Evolutionary conservation across 371 early-diverging fungal species (phyloP).

Genomic region (Cladochytrium tenue): DNA sequence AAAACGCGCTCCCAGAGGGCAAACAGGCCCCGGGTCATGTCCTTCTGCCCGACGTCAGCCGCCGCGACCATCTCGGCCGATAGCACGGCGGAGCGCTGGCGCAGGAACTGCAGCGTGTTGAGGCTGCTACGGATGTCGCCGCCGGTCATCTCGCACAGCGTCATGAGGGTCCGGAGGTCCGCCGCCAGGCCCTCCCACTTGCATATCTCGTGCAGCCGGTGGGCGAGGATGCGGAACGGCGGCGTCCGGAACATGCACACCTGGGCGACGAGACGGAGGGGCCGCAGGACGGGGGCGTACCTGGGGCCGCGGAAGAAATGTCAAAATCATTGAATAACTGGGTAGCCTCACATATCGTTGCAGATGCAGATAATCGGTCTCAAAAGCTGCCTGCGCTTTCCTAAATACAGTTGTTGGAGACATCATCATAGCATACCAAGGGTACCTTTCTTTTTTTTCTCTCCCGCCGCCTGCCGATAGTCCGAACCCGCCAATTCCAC

Average conservation of each 20-base stretch:
- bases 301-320: slow-evolving; percentile 13
- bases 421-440: neutral
- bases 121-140: slow-evolving; percentile 87
- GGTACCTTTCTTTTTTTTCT: neutral
- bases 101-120: slow-evolving; percentile 81
- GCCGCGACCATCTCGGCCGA: slow-evolving; percentile 60
- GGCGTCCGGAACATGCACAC: slow-evolving; percentile 69
- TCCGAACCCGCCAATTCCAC: slow-evolving; percentile 52
- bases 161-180: slow-evolving; percentile 74
- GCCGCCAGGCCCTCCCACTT: slow-evolving; percentile 70
- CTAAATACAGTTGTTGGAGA: too few species aligned
- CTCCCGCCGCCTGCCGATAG: too few species aligned
- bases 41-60: slow-evolving; percentile 74
- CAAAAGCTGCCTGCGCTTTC: slow-evolving; percentile 31
- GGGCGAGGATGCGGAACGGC: slow-evolving; percentile 67
- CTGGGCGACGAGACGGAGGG: slow-evolving; percentile 77
- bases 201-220: slow-evolving; percentile 80
- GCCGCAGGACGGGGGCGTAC: slow-evolving; percentile 86
- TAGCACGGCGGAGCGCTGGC: slow-evolving; percentile 31
- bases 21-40: slow-evolving; percentile 75
- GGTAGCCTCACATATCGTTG: slow-evolving; percentile 80
- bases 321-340: slow-evolving; percentile 2
- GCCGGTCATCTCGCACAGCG: slow-evolving; percentile 73
- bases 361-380: slow-evolving; percentile 98
- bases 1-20: slow-evolving; percentile 81